Percentiles rank a stretch among this genome's conserved stretches.
Conservation (phyloP, 805 yeast genomes). For the Nakazawaea holstii region DNA sequence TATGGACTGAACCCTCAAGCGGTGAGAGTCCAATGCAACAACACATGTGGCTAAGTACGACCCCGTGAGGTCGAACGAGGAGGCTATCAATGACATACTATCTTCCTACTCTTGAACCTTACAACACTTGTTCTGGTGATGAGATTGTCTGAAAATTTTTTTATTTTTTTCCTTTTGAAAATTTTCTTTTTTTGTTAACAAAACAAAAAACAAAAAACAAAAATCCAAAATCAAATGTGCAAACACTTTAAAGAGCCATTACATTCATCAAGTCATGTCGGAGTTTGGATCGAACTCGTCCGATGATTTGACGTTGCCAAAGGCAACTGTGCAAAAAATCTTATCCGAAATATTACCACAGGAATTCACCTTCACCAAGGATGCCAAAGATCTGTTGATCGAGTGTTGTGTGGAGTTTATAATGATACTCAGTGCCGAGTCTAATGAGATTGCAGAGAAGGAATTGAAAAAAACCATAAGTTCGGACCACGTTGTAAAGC, state of each 20-base stretch:
- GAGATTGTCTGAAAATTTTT: background rate
- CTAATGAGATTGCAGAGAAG: constrained; percentile 93
- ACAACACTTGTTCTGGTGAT: background rate
- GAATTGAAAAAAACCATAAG: constrained; percentile 96
- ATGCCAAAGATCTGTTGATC: constrained; percentile 90
- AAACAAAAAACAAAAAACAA: background rate
- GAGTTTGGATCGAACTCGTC: constrained; percentile 6
- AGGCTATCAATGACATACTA: constrained; percentile 22
- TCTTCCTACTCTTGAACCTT: background rate
- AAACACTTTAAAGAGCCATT: too few species aligned
- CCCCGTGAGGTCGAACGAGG: constrained; percentile 60
- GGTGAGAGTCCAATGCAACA: constrained; percentile 67
- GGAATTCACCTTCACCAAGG: constrained; percentile 86
- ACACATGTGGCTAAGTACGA: constrained; percentile 58
- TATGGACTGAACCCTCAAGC: constrained; percentile 56
- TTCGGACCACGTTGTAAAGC: constrained; percentile 90
- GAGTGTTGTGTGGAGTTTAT: constrained; percentile 96
- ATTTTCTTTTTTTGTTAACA: background rate
- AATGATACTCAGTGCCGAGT: constrained; percentile 89
- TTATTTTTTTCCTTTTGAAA: background rate
- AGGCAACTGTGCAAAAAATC: constrained; percentile 93
- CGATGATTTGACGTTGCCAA: constrained; percentile 32
- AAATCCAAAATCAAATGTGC: background rate
- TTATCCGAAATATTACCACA: constrained; percentile 83
- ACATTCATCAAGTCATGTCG: constrained; percentile 7